A percentile compares a stretch with the other conserved stretches of the same genome.
These are phyloP conservation scores for Anthoceros angustus DNA, from an alignment of 225 moss, liverwort and hornwort genomes.

Conservation along the genomic window DNA sequence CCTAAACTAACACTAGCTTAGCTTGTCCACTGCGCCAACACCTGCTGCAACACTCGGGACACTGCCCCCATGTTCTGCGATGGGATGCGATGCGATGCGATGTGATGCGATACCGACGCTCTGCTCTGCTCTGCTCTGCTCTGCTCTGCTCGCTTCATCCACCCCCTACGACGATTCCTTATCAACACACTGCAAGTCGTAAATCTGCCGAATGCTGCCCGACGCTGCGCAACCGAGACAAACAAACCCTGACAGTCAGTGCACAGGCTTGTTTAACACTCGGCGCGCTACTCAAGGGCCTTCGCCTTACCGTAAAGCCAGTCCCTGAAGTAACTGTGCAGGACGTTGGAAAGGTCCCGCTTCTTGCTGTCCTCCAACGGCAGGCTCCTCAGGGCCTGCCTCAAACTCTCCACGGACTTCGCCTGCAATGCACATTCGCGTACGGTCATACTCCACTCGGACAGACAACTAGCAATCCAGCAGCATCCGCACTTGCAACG, in stretches of 20 bases:
- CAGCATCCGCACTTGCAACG: neutral
- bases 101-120: no score
- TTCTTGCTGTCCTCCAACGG: conserved; percentile 65
- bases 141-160: no score
- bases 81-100: no score
- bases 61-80: no score
- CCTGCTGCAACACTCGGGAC: no score
- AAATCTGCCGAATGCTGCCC: conserved; percentile 97
- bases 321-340: conserved; percentile 80
- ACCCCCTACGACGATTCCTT: conserved; percentile 17
- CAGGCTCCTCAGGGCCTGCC: conserved; percentile 55
- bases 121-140: no score
- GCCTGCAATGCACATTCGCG: conserved; percentile 19
- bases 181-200: conserved; percentile 71
- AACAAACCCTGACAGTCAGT: neutral
- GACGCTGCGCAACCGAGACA: conserved; percentile 43
- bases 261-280: no score
- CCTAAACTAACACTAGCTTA: no score
- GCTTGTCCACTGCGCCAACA: no score
- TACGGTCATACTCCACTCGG: neutral
- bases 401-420: conserved; percentile 81
- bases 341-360: conserved; percentile 60
- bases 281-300: neutral
- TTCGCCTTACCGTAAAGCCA: conserved; percentile 67
- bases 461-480: neutral